Base-by-base conservation (phyloP, 148 eudicot genomes). In the Camellia japonica region DNA sequence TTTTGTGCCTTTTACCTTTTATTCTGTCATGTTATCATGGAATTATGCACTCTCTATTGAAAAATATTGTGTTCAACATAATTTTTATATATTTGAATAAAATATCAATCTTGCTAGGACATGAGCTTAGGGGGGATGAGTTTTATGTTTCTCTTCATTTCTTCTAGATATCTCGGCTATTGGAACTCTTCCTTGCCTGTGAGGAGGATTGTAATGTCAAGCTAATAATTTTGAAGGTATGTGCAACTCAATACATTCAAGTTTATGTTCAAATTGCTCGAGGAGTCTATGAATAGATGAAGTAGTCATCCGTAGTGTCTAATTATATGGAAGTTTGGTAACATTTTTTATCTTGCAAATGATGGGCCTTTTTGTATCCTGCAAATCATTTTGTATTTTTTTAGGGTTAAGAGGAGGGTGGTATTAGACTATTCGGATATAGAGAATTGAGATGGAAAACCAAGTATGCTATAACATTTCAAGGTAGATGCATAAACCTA, bases 211-310 rank as follows among this genome's bases (percentile, higher is more conserved):
- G 81, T 79, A 74, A 77, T 82, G 93, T 91, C 82, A 94, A 91
- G 82, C 78, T 94, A 84, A 82, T 92, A 85, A 86, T 94, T 42
- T 12, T 94, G 80, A 90, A 94, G 98, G 98, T 94, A 85, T 19
- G 79, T 30, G 10, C 74, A 75, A 16, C 43, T 67, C 65, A 16
- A 11, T 46, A 3, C 66, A 71, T 70, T 19, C 43, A 52, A 58
- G 42, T 62, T 7, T 49, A 23, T 43, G 41, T 19, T 59, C 52
- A 56, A 7, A 43, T 58, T 42, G 66, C 71, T 12, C 20, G 0
- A 49, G 12, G 38, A 30, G 38, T 30, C 38, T 49, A 60, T 30
- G 20, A 78, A 58, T 30, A 14, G 58, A 63, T 64, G 19, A 68
- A 20, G 68, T 66, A 78, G 23, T 64, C 15, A 20, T 3, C 2